Evolutionary conservation across 495 filamentous ascomycete genomes (phyloP), one percentile per base, ranked within the genome.

Genomic region (Penicillium longicatenatum): DNA sequence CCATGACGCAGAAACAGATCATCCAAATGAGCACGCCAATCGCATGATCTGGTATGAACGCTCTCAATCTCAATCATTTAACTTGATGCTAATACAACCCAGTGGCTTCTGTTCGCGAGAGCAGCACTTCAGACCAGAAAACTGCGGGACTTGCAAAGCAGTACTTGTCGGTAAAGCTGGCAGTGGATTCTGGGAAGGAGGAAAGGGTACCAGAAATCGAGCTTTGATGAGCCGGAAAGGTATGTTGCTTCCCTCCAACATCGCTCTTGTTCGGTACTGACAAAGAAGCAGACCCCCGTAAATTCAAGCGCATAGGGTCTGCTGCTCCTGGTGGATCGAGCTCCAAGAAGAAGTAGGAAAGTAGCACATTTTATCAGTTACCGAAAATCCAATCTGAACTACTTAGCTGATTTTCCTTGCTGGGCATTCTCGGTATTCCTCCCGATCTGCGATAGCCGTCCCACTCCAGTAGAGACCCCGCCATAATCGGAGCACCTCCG

Each of bases 161-260:
- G 79, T 75, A 20, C 80, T 96, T 1, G 78, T 91, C n/a, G 86
- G 89, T 6, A 85, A 83, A 60, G 77, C 75, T 22, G 88, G 89
- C 0, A 84, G 77, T 55, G 92, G 91, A 8, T 97, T 90, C 68
- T 96, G 92, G 92, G 92, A 97, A 74, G 92, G 92, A 16, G 92
- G 92, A 2, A 92, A 90, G 69, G 91, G 91, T 10, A 93, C 88
- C n/a, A 73, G 89, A 50, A 87, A 90, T 69, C 83, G 79, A 68
- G 70, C 67, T 19, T 67, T 80, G 57, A 91, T 92, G 89, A 88
- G 86, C 58, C 78, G 85, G 54, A 90, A 89, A 68, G 80, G 78
- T 79, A 70, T 37, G 68, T 50, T 31, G n/a, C 59, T 53, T 35
- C 44, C 31, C 31, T 55, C 2, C 33, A 5, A 43, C 41, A 11